Percentiles rank a stretch among this genome's conserved stretches.
Evolutionary conservation across 371 early-diverging fungal genomes (phyloP).

Genomic region (Mucor racemosus): DNA sequence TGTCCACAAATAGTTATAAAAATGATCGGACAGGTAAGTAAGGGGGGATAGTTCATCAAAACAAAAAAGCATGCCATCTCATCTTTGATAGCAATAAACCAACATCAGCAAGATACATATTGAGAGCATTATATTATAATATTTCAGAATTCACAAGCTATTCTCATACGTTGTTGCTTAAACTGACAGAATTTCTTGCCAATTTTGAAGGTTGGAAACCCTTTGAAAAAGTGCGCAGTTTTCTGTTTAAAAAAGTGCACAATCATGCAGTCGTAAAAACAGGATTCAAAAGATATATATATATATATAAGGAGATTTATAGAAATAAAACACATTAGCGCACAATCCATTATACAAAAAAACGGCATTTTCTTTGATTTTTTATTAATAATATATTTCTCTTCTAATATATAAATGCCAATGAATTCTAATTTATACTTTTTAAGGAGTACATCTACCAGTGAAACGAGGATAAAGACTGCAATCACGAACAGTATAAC

Average conservation of each 20-base stretch:
- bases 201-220: no score
- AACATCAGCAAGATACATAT: background rate
- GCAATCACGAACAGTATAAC: conserved; percentile 93
- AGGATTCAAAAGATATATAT: no score
- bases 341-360: no score
- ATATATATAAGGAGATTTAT: no score
- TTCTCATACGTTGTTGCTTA: no score
- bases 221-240: no score
- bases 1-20: background rate
- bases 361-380: background rate
- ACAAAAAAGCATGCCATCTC: background rate
- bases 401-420: background rate
- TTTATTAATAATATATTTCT: background rate
- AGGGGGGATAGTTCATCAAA: background rate
- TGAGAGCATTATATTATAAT: no score
- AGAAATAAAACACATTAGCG: no score
- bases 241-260: no score
- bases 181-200: no score
- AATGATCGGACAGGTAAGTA: background rate
- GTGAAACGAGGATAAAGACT: conserved; percentile 97
- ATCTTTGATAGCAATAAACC: background rate
- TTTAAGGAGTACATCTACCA: conserved; percentile 89
- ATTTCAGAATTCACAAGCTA: no score
- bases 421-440: background rate
- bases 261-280: no score